A percentile compares a stretch with the other conserved stretches of the same genome.
phyloP scores from a whole-genome alignment of 75 land plant genomes.

The Cupressus sempervirens region DNA sequence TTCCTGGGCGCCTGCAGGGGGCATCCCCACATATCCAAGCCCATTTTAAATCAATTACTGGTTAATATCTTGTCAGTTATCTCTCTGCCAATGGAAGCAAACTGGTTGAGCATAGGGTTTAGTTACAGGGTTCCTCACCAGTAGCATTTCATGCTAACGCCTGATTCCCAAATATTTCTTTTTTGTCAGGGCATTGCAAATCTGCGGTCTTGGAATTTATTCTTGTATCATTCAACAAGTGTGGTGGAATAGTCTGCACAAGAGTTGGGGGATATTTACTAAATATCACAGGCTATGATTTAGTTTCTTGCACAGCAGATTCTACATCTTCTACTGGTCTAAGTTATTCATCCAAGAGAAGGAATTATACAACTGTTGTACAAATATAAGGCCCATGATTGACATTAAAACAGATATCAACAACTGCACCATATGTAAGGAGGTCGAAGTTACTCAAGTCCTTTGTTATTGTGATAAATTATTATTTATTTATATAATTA shows the following conservation, averaged over 20 bases:
- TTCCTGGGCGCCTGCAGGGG: too few species aligned
- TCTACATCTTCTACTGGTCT: slow-evolving; percentile 28
- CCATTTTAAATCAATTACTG: too few species aligned
- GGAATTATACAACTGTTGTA: slow-evolving; percentile 39
- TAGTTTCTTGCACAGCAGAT: slow-evolving; percentile 71
- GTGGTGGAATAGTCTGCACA: slow-evolving; percentile 73
- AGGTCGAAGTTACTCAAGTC: slow-evolving; percentile 51
- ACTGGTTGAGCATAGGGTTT: background rate
- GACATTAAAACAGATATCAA: background rate
- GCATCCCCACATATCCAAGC: too few species aligned
- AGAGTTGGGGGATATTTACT: slow-evolving; percentile 45
- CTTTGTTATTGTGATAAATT: too few species aligned
- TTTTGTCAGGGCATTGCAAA: slow-evolving; percentile 67
- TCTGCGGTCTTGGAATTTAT: slow-evolving; percentile 57
- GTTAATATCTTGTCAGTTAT: too few species aligned
- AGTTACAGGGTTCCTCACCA: background rate
- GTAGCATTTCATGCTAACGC: background rate
- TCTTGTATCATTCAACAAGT: slow-evolving; percentile 75
- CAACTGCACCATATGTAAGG: background rate
- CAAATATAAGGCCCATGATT: slow-evolving; percentile 32
- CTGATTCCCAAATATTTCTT: background rate
- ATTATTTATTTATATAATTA: too few species aligned
- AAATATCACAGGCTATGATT: slow-evolving; percentile 32
- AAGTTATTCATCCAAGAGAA: slow-evolving; percentile 62
- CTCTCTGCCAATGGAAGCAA: background rate